Evolutionary conservation across 2,329 filamentous ascomycete species (phyloP).

Genomic region (Hyphodiscus sp.): DNA sequence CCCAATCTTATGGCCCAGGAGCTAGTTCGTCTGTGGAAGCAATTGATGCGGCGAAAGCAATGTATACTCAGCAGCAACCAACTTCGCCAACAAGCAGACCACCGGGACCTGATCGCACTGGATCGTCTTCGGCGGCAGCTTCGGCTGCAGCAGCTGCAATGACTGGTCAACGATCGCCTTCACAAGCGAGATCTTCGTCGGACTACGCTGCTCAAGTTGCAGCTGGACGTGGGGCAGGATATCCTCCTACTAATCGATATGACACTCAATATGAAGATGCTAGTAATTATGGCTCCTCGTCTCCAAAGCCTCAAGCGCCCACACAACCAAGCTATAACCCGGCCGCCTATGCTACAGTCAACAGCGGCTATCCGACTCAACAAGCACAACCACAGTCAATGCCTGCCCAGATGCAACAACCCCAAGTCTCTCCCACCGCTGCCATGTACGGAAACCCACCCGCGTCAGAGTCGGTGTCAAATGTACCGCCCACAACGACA

Average conservation of each 20-base stretch:
- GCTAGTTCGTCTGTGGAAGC: constrained; percentile 44
- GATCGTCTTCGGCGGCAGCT: constrained; percentile 46
- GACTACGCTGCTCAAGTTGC: constrained; percentile 20
- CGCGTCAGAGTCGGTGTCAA: constrained; percentile 23
- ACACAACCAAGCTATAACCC: constrained; percentile 69
- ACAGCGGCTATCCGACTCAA: constrained; percentile 42
- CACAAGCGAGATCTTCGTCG: constrained; percentile 20
- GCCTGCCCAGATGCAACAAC: constrained; percentile 22
- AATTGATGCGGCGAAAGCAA: constrained; percentile 57
- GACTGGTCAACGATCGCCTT: constrained; percentile 34
- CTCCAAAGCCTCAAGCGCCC: constrained; percentile 34
- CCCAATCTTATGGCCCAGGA: constrained; percentile 31
- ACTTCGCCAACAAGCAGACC: constrained; percentile 40
- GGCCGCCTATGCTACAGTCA: constrained; percentile 62
- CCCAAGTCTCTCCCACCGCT: constrained; percentile 15
- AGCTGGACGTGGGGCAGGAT: constrained; percentile 16
- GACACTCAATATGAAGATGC: constrained; percentile 21
- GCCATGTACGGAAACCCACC: constrained; percentile 25
- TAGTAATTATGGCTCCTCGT: constrained; percentile 17
- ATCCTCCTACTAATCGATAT: constrained; percentile 12
- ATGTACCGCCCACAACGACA: constrained; percentile 27
- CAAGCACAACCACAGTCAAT: constrained; percentile 23
- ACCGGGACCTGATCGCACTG: constrained; percentile 44
- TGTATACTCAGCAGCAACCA: constrained; percentile 47
- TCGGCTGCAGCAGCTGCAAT: constrained; percentile 55